Evolutionary conservation across 805 yeast genomes (phyloP).

Genomic region (Cyberlindnera euphorbiae): DNA sequence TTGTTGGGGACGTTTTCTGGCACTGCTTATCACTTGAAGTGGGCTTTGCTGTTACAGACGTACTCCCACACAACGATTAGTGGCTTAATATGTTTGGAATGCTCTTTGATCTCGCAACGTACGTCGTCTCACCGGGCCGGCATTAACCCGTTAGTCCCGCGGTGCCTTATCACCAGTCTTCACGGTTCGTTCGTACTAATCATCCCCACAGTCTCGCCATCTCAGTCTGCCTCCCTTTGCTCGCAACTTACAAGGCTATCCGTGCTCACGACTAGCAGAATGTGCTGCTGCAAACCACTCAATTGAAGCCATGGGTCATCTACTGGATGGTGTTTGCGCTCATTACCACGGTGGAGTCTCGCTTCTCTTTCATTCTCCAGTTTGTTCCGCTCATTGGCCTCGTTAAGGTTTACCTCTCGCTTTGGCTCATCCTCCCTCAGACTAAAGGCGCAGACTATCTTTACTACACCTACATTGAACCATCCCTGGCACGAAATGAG

Average conservation of each 20-base stretch:
- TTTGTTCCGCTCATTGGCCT: slow-evolving; percentile 54
- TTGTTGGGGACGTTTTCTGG: slow-evolving; percentile 13
- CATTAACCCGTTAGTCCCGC: too few relatives aligned
- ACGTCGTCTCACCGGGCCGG: too few relatives aligned
- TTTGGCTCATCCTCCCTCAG: slow-evolving; percentile 59
- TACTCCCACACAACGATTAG: too few relatives aligned
- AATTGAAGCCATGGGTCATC: slow-evolving; percentile 38
- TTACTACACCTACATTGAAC: slow-evolving; percentile 34
- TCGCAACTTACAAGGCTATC: slow-evolving; percentile 58
- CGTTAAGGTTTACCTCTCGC: slow-evolving; percentile 40
- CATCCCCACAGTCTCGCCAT: slow-evolving; percentile 29
- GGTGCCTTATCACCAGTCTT: too few relatives aligned
- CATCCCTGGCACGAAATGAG: slow-evolving; percentile 35
- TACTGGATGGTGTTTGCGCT: slow-evolving; percentile 66
- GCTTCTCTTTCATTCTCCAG: slow-evolving; percentile 39
- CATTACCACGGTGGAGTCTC: slow-evolving; percentile 35
- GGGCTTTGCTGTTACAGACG: too few relatives aligned
- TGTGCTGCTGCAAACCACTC: neutral
- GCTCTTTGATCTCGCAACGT: slow-evolving; percentile 12
- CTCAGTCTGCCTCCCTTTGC: slow-evolving; percentile 51
- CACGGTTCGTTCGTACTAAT: too few relatives aligned
- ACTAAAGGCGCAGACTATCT: slow-evolving; percentile 41
- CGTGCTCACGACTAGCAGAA: slow-evolving; percentile 27
- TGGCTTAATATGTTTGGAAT: slow-evolving; percentile 14
- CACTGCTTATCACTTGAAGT: too few relatives aligned